Evolutionary conservation across 768 basidiomycete genomes (phyloP), one percentile per base, ranked within the genome.

Genomic region (Suillus variegatus): DNA sequence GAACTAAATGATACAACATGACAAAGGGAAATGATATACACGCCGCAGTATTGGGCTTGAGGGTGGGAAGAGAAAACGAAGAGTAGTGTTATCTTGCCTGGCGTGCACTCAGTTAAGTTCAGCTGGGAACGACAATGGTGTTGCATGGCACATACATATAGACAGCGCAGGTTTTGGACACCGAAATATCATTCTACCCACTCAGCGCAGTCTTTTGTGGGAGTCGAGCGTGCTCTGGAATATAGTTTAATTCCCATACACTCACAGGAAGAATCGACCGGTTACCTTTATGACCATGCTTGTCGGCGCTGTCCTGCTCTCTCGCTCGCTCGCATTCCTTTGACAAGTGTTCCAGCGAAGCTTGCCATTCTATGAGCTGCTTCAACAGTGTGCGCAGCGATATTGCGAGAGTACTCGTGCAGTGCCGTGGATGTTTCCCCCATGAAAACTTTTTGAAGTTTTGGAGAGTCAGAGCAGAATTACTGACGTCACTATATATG

Each of bases 341-440:
- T 60, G 40, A 41, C 25, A 41, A 6, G 18, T 25, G 57, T 41
- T 60, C 28, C 12, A 60, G 58, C 18, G 58, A 60, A 43, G 40
- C 25, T 20, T 40, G 58, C 58, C 40, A 60, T 18, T 60, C 9
- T 13, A 43, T 20, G 40, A 60, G 58, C 41, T 60, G 58, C 58
- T 32, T 60, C 41, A 60, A 28, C n/a, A 43, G 58, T 60, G 14
- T 60, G 1, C 1, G 41, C 25, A 43, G 58, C 41, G 3, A 60
- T 60, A 32, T 28, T 22, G 41, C 40, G 58, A 60, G 58, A 60
- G 58, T 60, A 60, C 12, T 60, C 58, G 25, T 12, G 58, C 18
- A 20, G 41, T 60, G 3, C 22, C 10, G 20, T 28, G 28, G 58
- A 60, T 60, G 41, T 5, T 20, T 44, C 22, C 18, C 10, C 10